Evolutionary conservation across 1,139 yeast species (phyloP).

Genomic region (Petasospora rhodanensis): DNA sequence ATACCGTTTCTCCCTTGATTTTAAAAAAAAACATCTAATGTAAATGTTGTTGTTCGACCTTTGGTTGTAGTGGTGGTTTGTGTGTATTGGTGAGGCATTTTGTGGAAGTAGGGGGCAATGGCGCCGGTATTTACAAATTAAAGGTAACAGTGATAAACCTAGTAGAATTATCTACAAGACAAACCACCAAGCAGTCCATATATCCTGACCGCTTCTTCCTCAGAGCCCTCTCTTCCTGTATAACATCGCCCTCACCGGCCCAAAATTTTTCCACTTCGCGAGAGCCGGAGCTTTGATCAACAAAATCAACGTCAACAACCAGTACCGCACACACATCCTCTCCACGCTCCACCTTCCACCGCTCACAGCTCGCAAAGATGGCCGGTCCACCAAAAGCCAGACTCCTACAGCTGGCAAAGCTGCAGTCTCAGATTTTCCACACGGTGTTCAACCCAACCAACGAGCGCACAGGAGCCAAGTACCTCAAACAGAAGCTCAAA

Average conservation of each 20-base stretch:
- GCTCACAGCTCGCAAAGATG: constrained; percentile 12
- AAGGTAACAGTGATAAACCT: too few species aligned
- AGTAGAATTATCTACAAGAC: too few species aligned
- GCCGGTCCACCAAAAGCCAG: constrained; percentile 35
- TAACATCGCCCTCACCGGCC: too few species aligned
- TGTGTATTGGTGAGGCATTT: too few species aligned
- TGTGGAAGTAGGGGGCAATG: too few species aligned
- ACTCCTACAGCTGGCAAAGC: constrained; percentile 49
- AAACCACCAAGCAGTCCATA: too few species aligned
- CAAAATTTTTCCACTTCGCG: background rate
- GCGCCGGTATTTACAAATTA: too few species aligned
- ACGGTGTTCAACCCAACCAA: constrained; percentile 64
- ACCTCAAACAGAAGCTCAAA: constrained; percentile 64
- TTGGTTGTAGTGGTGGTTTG: too few species aligned
- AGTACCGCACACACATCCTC: constrained; percentile 1
- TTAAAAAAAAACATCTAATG: constrained; percentile 25
- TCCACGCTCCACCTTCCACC: background rate
- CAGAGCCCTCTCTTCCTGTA: too few species aligned
- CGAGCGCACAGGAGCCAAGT: constrained; percentile 72
- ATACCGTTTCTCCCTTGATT: too few species aligned
- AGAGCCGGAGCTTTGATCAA: background rate
- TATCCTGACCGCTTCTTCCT: too few species aligned
- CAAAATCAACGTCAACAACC: background rate
- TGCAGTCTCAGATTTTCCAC: constrained; percentile 59
- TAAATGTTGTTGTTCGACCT: too few species aligned